These are phyloP conservation scores for Rostrohypoxylon terebratum DNA, from an alignment of 495 filamentous ascomycete species.

Conservation along the genomic window DNA sequence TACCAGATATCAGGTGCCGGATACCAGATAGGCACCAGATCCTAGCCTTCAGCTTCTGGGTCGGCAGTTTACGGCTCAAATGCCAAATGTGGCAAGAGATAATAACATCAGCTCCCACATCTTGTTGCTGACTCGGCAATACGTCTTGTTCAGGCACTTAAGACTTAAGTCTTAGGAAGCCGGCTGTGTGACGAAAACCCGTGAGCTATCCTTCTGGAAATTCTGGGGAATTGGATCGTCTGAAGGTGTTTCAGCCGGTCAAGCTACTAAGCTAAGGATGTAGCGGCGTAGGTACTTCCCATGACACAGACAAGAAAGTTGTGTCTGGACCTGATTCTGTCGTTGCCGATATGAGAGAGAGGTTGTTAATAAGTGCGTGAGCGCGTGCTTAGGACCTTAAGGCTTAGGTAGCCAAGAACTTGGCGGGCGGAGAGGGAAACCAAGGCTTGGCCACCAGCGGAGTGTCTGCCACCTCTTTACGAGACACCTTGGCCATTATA, in stretches of 20 bases:
- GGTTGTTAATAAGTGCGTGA: constrained; percentile 30
- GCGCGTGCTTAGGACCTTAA: constrained; percentile 23
- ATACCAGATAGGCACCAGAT: not conserved
- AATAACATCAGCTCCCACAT: constrained; percentile 13
- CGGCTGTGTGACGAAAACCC: constrained; percentile 21
- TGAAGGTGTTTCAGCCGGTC: not conserved
- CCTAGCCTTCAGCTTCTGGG: not conserved
- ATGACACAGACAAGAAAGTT: constrained; percentile 15
- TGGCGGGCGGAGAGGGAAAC: constrained; percentile 54
- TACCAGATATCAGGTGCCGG: too few species aligned
- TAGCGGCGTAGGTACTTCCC: constrained; percentile 7
- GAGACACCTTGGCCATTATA: constrained; percentile 28
- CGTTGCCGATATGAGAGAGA: constrained; percentile 36
- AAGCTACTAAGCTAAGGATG: constrained; percentile 3
- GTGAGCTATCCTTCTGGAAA: constrained; percentile 8
- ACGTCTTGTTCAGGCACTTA: constrained; percentile 3
- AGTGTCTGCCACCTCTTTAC: constrained; percentile 23
- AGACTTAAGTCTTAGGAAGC: too few species aligned
- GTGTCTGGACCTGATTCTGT: constrained; percentile 17
- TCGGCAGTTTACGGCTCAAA: constrained; percentile 20
- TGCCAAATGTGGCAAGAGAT: constrained; percentile 24
- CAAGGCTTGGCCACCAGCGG: constrained; percentile 51
- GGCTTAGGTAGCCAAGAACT: constrained; percentile 49
- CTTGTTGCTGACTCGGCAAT: constrained; percentile 5
- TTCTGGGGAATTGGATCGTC: constrained; percentile 11